phyloP scores from a whole-genome alignment of 306 rosid genomes.

The Hippophae rhamnoides region DNA sequence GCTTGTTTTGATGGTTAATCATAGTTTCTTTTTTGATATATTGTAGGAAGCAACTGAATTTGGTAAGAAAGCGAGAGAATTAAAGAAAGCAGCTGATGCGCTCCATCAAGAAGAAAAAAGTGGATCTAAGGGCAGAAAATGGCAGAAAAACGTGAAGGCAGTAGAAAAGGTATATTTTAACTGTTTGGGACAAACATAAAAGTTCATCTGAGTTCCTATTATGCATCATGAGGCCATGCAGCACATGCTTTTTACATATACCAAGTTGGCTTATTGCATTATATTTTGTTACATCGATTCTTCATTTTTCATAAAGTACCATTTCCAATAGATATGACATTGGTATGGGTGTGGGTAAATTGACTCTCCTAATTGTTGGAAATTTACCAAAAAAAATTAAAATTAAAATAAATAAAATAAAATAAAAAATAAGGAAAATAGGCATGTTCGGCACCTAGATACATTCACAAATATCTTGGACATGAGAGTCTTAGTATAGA shows the following conservation, averaged over 20 bases:
- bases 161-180: conserved; percentile 65
- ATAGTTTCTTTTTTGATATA: conserved; percentile 17
- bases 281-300: too few species aligned
- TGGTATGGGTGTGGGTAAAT: too few species aligned
- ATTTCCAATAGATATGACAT: too few species aligned
- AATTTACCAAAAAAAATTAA: too few species aligned
- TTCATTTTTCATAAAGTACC: too few species aligned
- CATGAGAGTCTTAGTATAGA: too few species aligned
- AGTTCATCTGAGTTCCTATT: not conserved
- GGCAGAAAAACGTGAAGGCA: conserved; percentile 83
- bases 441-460: too few species aligned
- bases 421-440: too few species aligned
- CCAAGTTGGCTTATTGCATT: too few species aligned
- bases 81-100: conserved; percentile 81
- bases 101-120: conserved; percentile 90
- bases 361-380: too few species aligned
- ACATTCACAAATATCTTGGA: too few species aligned
- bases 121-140: conserved; percentile 87
- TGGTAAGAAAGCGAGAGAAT: conserved; percentile 80
- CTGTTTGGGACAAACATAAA: not conserved
- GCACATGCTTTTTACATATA: not conserved
- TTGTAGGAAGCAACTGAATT: conserved; percentile 92
- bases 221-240: not conserved
- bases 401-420: too few species aligned
- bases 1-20: conserved; percentile 13